Base-by-base conservation (phyloP, 345 rosid species). In the Tarenaya hassleriana region DNA sequence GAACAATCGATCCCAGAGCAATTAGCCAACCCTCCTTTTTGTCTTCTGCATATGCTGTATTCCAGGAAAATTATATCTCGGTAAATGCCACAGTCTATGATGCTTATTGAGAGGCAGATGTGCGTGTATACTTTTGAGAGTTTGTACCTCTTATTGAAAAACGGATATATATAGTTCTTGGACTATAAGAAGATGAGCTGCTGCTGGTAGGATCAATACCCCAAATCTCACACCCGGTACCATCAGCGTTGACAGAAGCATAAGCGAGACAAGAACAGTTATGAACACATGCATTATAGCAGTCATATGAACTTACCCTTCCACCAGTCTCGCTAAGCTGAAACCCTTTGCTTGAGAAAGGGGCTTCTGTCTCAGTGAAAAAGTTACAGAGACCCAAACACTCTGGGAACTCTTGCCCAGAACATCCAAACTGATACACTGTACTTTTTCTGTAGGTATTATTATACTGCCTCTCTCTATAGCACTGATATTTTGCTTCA, bases 171-270 rank as follows among this genome's bases (percentile, higher is more conserved):
- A 65, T 39, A 32, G 41, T 58, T 46, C 55, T 57, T 13, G 55
- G 13, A 4, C 32, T 51, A 3, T 51, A 52, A 32, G 44, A 52
- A 58, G 55, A 17, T 10, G 43, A 45, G 1, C 1, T 5, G 10
- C 46, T 45, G 0, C 13, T 32, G 9, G 55, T 58, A 19, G 55
- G 64, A 14, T 58, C 57, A 0, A 4, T 43, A 19, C 60, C 27
- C 82, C 78, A 77, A 37, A 68, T 62, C 29, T 73, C 68, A 19
- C 82, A 77, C 9, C 65, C 72, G 4, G 69, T 76, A 31, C 29
- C 62, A 50, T 65, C 55, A 13, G 7, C 19, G 50, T 69, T 13
- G 20, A 56, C 59, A 4, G 75, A 56, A 65, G 78, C 68, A 65
- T 68, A 71, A 1, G 82, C 82, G 34, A 52, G 40, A 53, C 82